Base-by-base conservation (phyloP, 2,329 filamentous ascomycete species). In the Fusarium gaditjirri region DNA sequence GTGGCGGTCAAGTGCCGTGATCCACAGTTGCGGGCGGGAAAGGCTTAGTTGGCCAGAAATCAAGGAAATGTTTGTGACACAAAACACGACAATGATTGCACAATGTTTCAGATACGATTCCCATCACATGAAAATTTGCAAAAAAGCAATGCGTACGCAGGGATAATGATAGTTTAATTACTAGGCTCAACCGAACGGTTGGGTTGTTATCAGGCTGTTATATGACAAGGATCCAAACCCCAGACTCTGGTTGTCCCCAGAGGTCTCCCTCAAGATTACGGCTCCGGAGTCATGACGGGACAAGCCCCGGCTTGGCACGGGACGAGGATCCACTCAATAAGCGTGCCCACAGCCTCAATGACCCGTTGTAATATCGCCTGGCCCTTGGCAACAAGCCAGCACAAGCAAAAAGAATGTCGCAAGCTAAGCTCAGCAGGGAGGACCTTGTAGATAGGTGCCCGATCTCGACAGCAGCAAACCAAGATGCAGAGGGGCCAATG, bases 401-500 rank as follows among this genome's bases (percentile, higher is more conserved):
- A 14, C 11, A 44, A 27, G 25, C 23, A 31, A 31, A 35, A 55
- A 23, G 29, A 36, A 12, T 38, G 63, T 64, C 65, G 49, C 64
- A 68, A 68, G 47, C 64, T 46, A 47, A 19, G 27, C 41, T 55
- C 12, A 31, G 52, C 62, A 67, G 59, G 63, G 63, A 39, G 38
- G 12, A 35, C 62, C 59, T 56, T 44, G 69, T 65, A 71, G 71
- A 68, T 75, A 63, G 72, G 69, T 77, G 75, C 75, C 75, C 75
- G 75, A 77, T 77, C 75, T 77, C 49, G 59, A 57, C 54, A 73
- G 70, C 43, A 61, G 75, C 65, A 61, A 67, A 73, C 64, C 62
- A 21, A 70, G 67, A 74, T 72, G 47, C 66, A 11, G 11, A 55
- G 41, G 12, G 14, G 0, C 64, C 75, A 76, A 76, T 76, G 53